Conservation (phyloP, 352 stramenopile genomes). For the Pythium chondricola region DNA sequence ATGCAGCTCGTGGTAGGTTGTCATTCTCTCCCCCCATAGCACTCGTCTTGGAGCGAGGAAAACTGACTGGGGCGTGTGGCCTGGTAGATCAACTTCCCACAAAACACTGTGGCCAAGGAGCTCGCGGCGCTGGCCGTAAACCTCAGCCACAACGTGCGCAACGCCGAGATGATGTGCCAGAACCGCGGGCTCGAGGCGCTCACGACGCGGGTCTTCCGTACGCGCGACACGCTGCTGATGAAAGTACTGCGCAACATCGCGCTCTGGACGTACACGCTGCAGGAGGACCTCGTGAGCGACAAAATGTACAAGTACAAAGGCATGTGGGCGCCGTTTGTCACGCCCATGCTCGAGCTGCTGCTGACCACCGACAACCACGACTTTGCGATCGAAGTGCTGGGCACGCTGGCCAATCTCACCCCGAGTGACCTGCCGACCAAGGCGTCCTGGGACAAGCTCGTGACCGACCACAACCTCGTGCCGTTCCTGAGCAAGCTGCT, state of each 20-base stretch:
- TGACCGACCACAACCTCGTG: conserved; percentile 82
- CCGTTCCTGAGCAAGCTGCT: conserved; percentile 91
- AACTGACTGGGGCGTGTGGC: background rate
- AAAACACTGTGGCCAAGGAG: conserved; percentile 90
- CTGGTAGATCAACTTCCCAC: conserved; percentile 87
- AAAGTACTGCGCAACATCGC: conserved; percentile 92
- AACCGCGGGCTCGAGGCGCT: conserved; percentile 86
- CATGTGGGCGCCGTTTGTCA: conserved; percentile 90
- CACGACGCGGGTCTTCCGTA: conserved; percentile 84
- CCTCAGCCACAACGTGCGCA: conserved; percentile 87
- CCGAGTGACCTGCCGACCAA: conserved; percentile 84
- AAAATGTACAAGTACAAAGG: conserved; percentile 89
- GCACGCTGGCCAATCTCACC: conserved; percentile 91
- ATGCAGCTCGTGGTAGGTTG: conserved; percentile 84
- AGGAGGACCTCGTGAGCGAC: conserved; percentile 82
- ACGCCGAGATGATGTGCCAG: conserved; percentile 89
- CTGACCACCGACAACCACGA: conserved; percentile 88
- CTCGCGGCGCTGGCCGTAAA: conserved; percentile 93
- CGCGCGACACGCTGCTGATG: conserved; percentile 89
- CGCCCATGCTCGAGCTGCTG: conserved; percentile 83
- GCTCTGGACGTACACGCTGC: conserved; percentile 88
- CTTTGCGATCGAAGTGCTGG: conserved; percentile 91
- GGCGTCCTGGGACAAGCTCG: conserved; percentile 84
- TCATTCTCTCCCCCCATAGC: background rate
- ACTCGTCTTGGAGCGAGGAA: background rate